phyloP scores from a whole-genome alignment of 169 alveolate genomes.

The Plasmodium knowlesi region DNA sequence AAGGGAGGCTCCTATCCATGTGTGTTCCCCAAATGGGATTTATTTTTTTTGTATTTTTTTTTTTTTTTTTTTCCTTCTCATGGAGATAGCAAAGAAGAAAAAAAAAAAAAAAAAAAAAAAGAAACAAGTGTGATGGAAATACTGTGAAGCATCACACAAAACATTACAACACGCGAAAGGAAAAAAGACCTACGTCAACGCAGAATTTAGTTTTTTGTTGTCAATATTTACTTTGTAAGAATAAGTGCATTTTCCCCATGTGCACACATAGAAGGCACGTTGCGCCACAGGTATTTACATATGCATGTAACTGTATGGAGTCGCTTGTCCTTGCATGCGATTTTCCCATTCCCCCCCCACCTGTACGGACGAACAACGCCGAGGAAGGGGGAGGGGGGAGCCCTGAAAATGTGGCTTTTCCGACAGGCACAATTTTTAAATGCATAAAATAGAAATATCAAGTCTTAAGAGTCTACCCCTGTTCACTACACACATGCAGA shows the following conservation, averaged over 20 bases:
- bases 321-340: slow-evolving; percentile 10
- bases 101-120: too few relatives aligned
- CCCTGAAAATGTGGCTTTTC: background rate
- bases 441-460: background rate
- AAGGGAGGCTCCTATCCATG: background rate
- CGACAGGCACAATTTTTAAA: background rate
- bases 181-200: background rate
- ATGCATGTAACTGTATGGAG: slow-evolving; percentile 2
- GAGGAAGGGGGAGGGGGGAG: background rate
- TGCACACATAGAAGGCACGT: background rate
- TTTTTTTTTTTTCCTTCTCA: background rate
- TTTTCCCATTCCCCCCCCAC: background rate
- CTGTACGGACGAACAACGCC: background rate
- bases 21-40: background rate
- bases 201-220: background rate
- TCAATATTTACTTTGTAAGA: background rate
- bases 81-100: background rate
- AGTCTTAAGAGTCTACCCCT: background rate
- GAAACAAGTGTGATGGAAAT: background rate
- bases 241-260: background rate
- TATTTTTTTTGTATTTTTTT: slow-evolving; percentile 3
- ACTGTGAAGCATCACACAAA: background rate
- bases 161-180: background rate
- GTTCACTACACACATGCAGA: background rate
- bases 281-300: background rate